Percentiles rank a stretch among this genome's conserved stretches.
Conservation (phyloP, 140 eudicot genomes). For the Stevia rebaudiana region DNA sequence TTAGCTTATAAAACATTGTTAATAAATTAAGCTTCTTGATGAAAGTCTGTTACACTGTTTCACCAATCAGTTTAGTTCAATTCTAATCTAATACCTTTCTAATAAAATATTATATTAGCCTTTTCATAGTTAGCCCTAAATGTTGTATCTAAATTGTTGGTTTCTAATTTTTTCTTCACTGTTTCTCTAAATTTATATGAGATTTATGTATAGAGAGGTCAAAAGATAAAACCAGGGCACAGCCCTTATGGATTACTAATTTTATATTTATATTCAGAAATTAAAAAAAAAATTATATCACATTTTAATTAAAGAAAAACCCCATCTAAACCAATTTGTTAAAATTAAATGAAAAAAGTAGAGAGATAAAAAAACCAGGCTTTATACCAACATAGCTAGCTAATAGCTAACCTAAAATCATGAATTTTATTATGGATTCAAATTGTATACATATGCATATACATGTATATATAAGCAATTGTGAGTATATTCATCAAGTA, state of each 20-base stretch:
- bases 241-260: no score
- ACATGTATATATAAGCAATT: no score
- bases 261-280: neutral
- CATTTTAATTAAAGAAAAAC: neutral
- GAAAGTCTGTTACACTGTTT: neutral
- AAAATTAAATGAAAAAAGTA: neutral
- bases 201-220: neutral
- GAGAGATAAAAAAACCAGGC: neutral
- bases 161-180: neutral
- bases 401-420: neutral
- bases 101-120: neutral
- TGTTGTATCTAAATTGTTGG: neutral
- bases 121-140: neutral
- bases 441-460: no score
- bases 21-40: neutral
- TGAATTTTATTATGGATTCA: no score
- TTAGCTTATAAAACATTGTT: neutral
- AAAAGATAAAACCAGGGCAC: neutral
- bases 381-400: slow-evolving; percentile 1
- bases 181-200: neutral
- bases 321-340: neutral
- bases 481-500: neutral
- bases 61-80: neutral
- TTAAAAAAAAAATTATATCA: neutral
- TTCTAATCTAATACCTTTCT: neutral